Conservation (phyloP, 495 filamentous ascomycete genomes). For the Talaromyces liani region DNA sequence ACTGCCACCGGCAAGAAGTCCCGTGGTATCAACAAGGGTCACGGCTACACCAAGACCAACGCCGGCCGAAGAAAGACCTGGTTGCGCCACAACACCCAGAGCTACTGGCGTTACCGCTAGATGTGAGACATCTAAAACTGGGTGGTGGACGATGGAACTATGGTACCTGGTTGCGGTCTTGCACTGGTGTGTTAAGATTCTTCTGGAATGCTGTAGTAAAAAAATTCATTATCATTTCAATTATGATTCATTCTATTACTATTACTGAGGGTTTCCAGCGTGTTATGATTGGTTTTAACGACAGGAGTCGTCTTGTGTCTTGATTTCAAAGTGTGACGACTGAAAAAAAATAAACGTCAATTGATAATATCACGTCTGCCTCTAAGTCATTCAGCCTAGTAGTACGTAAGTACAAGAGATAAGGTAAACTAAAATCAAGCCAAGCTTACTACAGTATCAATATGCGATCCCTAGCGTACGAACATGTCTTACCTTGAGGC, state of each 20-base stretch:
- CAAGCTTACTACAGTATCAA: not conserved
- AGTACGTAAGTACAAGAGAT: not conserved
- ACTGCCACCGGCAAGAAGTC: conserved; percentile 99
- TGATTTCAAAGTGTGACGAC: conserved; percentile 5
- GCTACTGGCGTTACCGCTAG: conserved; percentile 81
- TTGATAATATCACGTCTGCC: conserved; percentile 4
- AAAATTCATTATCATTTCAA: conserved; percentile 4
- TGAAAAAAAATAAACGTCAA: conserved; percentile 4
- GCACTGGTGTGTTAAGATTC: not conserved
- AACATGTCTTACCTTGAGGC: not conserved
- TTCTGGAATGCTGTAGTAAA: not conserved
- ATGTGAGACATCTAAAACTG: conserved; percentile 17
- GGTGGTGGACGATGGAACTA: conserved; percentile 22
- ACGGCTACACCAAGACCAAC: conserved; percentile 95
- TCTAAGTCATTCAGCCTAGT: not conserved
- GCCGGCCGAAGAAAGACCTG: conserved; percentile 97
- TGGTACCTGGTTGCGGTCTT: not conserved
- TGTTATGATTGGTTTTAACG: conserved; percentile 6
- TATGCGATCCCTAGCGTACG: not conserved
- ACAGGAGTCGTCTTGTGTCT: not conserved
- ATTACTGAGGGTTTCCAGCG: conserved; percentile 8
- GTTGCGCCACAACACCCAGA: conserved; percentile 98
- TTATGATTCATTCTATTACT: conserved; percentile 5
- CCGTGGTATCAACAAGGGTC: conserved; percentile 96
- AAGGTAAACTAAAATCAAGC: not conserved